Evolutionary conservation across 2,329 filamentous ascomycete species (phyloP).

Genomic region (Fusarium newnesense): DNA sequence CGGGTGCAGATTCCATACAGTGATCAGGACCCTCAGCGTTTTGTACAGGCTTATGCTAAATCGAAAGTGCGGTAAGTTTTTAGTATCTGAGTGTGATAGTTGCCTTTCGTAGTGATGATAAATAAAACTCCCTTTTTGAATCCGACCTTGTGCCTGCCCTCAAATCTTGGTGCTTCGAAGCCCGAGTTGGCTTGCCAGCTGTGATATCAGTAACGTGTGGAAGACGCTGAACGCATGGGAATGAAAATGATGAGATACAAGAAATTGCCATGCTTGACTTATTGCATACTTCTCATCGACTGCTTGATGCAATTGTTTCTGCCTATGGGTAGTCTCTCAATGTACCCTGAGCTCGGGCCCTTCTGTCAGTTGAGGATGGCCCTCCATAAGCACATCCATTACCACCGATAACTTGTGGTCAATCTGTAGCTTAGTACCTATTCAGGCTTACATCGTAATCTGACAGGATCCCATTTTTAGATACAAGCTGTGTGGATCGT

Average conservation of each 20-base stretch:
- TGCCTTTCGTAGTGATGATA: background rate
- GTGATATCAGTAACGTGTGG: background rate
- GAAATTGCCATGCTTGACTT: background rate
- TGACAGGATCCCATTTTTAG: slow-evolving; percentile 29
- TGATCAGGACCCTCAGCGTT: background rate
- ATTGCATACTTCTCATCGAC: background rate
- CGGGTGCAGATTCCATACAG: slow-evolving; percentile 3
- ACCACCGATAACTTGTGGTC: background rate
- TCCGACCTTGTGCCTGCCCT: background rate
- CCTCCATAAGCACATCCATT: background rate
- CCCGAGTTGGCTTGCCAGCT: background rate
- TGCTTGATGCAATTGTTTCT: background rate
- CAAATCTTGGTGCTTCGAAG: background rate
- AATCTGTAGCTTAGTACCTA: background rate
- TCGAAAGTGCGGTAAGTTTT: background rate
- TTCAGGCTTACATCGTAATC: background rate
- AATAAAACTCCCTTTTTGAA: background rate
- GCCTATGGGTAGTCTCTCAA: too few relatives aligned
- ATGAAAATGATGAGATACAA: background rate
- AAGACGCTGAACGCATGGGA: background rate
- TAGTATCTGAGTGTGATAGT: background rate
- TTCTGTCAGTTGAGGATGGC: background rate
- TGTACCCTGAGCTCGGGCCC: too few relatives aligned
- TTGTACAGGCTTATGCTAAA: background rate
- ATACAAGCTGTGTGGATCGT: slow-evolving; percentile 19